Evolutionary conservation across 306 rosid species (phyloP), one percentile per base, ranked within the genome.

Genomic region (Lablab purpureus): DNA sequence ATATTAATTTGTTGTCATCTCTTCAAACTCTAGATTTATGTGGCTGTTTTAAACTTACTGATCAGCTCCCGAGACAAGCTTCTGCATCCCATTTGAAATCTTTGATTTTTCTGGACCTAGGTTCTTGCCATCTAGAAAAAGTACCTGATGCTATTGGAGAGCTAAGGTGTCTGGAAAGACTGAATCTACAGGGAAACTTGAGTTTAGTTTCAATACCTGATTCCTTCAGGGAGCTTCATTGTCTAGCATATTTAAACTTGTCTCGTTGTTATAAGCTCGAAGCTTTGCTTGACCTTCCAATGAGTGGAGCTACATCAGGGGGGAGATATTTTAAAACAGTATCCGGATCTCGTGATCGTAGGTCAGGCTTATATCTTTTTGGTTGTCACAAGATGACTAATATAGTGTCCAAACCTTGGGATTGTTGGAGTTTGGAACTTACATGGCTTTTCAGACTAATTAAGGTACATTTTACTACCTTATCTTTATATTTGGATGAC

Each of bases 331-430:
- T 51, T 36, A 32, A 19, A 36, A 34, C 2, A 1, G 76, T 19
- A 19, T 52, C 65, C 3, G 34, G 21, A 32, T 52, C 65, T 19
- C 22, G 21, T 51, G 43, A 51, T 52, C 65, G 34, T 72, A 51
- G 76, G 10, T 50, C 63, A 50, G 63, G 76, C 1, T 50, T 71
- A 32, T 71, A 71, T 50, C 1, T 71, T 71, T 30, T 71, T 10
- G 3, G 18, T 21, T 71, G 62, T 21, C 15, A 3, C 43, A 46
- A 45, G 8, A 0, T 47, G 17, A 10, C 0, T 13, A 3, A 27
- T 5, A 36, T 36, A 36, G 27, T 59, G 37, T 12, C 4, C 11
- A 1, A 0, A 1, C 3, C 12, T 25, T 25, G 37, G 37, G 6
- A 12, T 1, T 25, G 7, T 1, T 25, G 7, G 15, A 15, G 15